Base-by-base conservation (phyloP, 345 rosid species). In the Eucalyptus paniculata region DNA sequence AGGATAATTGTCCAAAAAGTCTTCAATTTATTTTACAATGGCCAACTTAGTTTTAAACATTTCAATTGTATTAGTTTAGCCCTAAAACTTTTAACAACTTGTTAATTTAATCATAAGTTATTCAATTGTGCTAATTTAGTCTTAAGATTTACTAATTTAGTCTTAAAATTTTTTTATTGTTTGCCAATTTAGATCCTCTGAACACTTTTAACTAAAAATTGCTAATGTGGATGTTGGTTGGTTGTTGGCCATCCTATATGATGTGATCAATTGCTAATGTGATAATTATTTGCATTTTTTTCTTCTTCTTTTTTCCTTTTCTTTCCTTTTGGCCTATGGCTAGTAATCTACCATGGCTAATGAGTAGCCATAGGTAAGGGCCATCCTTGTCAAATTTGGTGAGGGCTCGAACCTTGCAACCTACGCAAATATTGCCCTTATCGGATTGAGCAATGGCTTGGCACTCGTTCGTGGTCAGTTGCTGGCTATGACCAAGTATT, bases 221-320 rank as follows among this genome's bases (percentile, higher is more conserved):
- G 23, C 0, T 53, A 1, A 53, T 0, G 2, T 21, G 26, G 10
- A 21, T 53, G 5, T 2, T 53, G 9, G 11, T 1, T 53, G 0
- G 26, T 53, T 53, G 58, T 19, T 51, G 26, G 11, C 58, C 24
- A 2, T 53, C 58, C 1, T 53, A 53, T 4, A 21, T 53, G 58
- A 2, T 1, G 2, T 2, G 9, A 12, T 2, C 30, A 56, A 24
- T 56, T 6, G 5, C 6, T 24, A 2, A 56, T 11, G 6, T 56
- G 30, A 56, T 24, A 23, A 56, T 1, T 56, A 10, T 24, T 56
- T 24, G 62, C 28, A 24, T 24, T 56, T 10, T 24, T 4, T 56
- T 56, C 62, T 56, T 56, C 6, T 23, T 56, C 28, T 23, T 23
- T 23, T 56, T 56, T 56, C 12, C 6, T 24, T 56, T 56, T 56